Evolutionary conservation across 2,329 filamentous ascomycete species (phyloP).

Genomic region (Pezicula neosporulosa): DNA sequence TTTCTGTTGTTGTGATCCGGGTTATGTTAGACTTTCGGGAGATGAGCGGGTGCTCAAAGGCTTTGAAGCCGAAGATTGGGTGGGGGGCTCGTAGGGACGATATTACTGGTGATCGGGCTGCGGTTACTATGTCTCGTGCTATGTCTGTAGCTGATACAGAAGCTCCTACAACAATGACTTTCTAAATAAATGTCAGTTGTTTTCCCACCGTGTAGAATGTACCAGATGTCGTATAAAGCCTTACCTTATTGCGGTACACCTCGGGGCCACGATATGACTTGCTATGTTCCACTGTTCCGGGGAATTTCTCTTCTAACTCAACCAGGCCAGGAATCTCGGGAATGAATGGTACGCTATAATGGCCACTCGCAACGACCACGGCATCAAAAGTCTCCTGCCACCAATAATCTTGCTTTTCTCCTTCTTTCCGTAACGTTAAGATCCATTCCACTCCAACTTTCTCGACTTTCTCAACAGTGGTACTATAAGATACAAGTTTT

Average conservation of each 20-base stretch:
- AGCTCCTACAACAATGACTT: conserved; percentile 54
- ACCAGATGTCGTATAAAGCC: not conserved
- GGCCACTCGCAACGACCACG: conserved; percentile 61
- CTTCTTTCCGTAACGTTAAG: conserved; percentile 42
- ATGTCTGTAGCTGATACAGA: conserved; percentile 62
- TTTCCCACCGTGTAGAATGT: not conserved
- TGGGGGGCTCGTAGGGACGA: conserved; percentile 45
- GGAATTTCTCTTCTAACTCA: conserved; percentile 49
- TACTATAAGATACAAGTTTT: conserved; percentile 48
- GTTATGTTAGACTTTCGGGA: conserved; percentile 40
- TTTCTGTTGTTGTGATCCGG: conserved; percentile 28
- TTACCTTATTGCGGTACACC: conserved; percentile 35
- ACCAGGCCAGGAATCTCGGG: conserved; percentile 55
- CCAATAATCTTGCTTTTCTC: conserved; percentile 48
- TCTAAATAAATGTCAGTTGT: conserved; percentile 3
- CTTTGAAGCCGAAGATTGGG: conserved; percentile 52
- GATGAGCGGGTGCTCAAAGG: conserved; percentile 51
- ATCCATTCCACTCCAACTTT: conserved; percentile 45
- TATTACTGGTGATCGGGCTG: conserved; percentile 43
- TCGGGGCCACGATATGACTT: conserved; percentile 67
- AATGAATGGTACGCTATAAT: conserved; percentile 61
- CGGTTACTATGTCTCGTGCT: conserved; percentile 46
- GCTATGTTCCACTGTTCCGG: conserved; percentile 56
- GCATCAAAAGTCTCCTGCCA: conserved; percentile 62
- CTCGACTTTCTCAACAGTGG: conserved; percentile 55